A percentile compares a stretch with the other conserved stretches of the same genome.
These are phyloP conservation scores for Asterionellopsis glacialis DNA, from an alignment of 108 stramenopile genomes.

Conservation along the genomic window DNA sequence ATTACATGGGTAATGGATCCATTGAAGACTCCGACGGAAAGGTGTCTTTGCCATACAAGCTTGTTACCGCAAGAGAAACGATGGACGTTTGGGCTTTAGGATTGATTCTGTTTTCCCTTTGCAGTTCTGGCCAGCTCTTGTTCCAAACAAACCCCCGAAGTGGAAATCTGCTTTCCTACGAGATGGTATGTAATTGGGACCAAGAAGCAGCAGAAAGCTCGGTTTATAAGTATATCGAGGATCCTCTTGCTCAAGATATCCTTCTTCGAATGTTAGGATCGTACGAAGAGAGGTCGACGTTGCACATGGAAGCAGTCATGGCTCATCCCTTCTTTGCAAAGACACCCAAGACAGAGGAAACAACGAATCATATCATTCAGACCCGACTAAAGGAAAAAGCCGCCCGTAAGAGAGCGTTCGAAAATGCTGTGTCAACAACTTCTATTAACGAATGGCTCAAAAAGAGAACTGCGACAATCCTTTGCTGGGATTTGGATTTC, in stretches of 20 bases:
- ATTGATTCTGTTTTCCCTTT: constrained; percentile 49
- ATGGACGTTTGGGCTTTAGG: constrained; percentile 74
- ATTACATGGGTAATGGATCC: constrained; percentile 21
- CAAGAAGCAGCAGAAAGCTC: constrained; percentile 21
- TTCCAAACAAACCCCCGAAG: constrained; percentile 34
- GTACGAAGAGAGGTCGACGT: constrained; percentile 26
- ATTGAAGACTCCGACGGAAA: constrained; percentile 14
- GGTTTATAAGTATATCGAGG: constrained; percentile 46
- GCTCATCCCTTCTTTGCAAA: constrained; percentile 55
- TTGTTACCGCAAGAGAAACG: constrained; percentile 36
- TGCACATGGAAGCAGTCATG: constrained; percentile 39
- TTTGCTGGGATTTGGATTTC: constrained; percentile 42
- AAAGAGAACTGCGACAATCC: constrained; percentile 20
- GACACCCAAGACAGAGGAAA: constrained; percentile 11
- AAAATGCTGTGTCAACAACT: constrained; percentile 11
- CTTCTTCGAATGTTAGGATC: constrained; percentile 46
- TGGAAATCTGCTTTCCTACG: constrained; percentile 30
- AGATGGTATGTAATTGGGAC: constrained; percentile 28
- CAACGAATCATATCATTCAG: constrained; percentile 24
- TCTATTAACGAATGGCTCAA: constrained; percentile 30
- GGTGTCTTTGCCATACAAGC: constrained; percentile 52
- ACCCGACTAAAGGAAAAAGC: constrained; percentile 20
- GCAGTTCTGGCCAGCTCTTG: constrained; percentile 56
- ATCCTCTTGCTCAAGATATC: constrained; percentile 69
- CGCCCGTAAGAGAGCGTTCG: constrained; percentile 19